phyloP scores from a whole-genome alignment of 257 asterid species.

The Fraxinus anomala region DNA sequence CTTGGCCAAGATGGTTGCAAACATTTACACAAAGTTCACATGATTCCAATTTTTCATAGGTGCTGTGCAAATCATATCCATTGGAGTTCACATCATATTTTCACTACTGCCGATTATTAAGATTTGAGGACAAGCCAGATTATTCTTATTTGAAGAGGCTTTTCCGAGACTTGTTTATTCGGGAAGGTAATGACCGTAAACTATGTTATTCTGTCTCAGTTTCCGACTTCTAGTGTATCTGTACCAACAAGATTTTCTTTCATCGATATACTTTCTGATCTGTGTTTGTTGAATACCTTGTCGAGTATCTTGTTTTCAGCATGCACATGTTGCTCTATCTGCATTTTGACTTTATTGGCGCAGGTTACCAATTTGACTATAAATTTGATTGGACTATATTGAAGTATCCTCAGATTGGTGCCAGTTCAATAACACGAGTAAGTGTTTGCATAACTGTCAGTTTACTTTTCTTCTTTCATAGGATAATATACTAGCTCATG shows the following conservation, averaged over 20 bases:
- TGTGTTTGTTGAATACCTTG: not conserved
- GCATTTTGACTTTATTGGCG: constrained; percentile 27
- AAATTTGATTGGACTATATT: constrained; percentile 94
- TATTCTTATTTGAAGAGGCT: constrained; percentile 92
- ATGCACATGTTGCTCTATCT: constrained; percentile 6
- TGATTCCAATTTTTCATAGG: constrained; percentile 41
- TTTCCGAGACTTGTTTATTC: constrained; percentile 88
- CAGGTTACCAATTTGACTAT: constrained; percentile 95
- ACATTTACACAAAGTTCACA: constrained; percentile 15
- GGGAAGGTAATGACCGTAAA: constrained; percentile 64
- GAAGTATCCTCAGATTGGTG: constrained; percentile 93
- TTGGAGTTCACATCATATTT: constrained; percentile 88
- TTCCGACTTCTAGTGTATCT: not conserved
- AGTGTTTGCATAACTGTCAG: constrained; percentile 28
- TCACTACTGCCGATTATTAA: constrained; percentile 85
- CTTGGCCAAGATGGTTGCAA: not conserved
- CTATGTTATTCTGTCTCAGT: not conserved
- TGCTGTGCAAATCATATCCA: constrained; percentile 83
- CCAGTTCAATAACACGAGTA: constrained; percentile 82
- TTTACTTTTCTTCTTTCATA: constrained; percentile 22
- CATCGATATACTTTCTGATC: not conserved
- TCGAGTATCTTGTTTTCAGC: constrained; percentile 13
- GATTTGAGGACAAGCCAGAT: constrained; percentile 91
- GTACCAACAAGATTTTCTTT: constrained; percentile 4
- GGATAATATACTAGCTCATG: constrained; percentile 17